These are phyloP conservation scores for Sugiyamaella japonica DNA, from an alignment of 1,139 yeast species.

Conservation along the genomic window DNA sequence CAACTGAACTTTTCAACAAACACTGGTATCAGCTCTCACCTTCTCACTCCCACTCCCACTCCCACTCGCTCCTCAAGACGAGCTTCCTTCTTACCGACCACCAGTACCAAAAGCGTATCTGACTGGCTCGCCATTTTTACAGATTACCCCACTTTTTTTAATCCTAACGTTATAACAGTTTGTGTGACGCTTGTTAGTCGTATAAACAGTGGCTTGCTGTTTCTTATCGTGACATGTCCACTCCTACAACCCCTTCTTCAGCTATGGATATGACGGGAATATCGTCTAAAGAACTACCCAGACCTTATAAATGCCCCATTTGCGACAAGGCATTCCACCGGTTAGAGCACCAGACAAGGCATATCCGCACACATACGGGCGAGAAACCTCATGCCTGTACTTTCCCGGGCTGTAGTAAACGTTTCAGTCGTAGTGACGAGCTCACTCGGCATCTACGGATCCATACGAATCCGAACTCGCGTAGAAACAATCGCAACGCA, in stretches of 20 bases:
- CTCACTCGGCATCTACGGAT: constrained; percentile 85
- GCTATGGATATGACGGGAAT: constrained; percentile 24
- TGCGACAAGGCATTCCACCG: constrained; percentile 93
- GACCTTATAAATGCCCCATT: constrained; percentile 89
- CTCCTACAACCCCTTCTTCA: constrained; percentile 12
- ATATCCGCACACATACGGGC: constrained; percentile 92
- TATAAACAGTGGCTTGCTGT: no score
- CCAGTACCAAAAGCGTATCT: no score
- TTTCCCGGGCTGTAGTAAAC: constrained; percentile 82
- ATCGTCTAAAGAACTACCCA: constrained; percentile 40
- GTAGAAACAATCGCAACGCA: constrained; percentile 48
- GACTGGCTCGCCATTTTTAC: neutral
- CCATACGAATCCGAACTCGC: constrained; percentile 74
- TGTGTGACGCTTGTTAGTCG: no score
- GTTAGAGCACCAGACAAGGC: constrained; percentile 91
- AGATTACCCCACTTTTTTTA: neutral
- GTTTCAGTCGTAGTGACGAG: constrained; percentile 87
- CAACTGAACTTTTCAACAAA: no score
- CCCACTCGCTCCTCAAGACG: no score
- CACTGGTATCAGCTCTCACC: no score
- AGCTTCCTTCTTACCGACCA: no score
- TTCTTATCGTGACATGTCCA: constrained; percentile 15
- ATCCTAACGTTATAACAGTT: no score
- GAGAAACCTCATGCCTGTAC: constrained; percentile 91
- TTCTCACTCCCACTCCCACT: no score